Evolutionary conservation across 148 eudicot species (phyloP), one percentile per base, ranked within the genome.

Genomic region (Chenopodium formosanum): DNA sequence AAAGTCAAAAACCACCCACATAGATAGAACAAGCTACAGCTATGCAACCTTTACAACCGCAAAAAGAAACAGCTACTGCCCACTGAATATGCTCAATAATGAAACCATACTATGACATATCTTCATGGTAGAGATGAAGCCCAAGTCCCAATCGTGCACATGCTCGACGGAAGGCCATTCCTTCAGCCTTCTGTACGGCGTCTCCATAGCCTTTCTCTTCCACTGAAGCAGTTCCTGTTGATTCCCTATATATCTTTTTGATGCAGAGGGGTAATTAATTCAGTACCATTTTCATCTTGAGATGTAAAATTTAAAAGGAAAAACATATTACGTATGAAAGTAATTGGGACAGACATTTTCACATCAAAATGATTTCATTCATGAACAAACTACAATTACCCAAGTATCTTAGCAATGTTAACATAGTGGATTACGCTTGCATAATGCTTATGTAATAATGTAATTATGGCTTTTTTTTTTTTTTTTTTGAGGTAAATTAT

Each of bases 121-220:
- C 98, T 82, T 91, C 97, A 72, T 95, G 98, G 85, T 93, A 95
- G 58, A 95, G 94, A 88, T 93, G 92, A 77, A 95, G 98, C 37
- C 98, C 98, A 69, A 95, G 91, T 37, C 98, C 98, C 83, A 95
- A 88, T 68, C 98, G 93, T 34, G 98, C 98, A 93, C 98, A 93
- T 84, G 98, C 98, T 82, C 98, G 84, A 48, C 98, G 97, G 86
- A 95, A 95, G 73, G 98, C 98, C 98, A 95, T 95, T 85, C 91
- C 92, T 92, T 95, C 98, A 78, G 98, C 98, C 86, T 91, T 93
- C 76, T 92, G 97, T 68, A 95, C 92, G 13, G 98, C 90, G 87
- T 92, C 97, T 84, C 97, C 97, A 85, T 74, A 92, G 31, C 92
- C 91, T 72, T 82, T 83, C 12, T 89, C 94, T 2, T 81, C 81